phyloP scores from a whole-genome alignment of 805 yeast species.

The Groenewaldozyma tartarivorans region DNA sequence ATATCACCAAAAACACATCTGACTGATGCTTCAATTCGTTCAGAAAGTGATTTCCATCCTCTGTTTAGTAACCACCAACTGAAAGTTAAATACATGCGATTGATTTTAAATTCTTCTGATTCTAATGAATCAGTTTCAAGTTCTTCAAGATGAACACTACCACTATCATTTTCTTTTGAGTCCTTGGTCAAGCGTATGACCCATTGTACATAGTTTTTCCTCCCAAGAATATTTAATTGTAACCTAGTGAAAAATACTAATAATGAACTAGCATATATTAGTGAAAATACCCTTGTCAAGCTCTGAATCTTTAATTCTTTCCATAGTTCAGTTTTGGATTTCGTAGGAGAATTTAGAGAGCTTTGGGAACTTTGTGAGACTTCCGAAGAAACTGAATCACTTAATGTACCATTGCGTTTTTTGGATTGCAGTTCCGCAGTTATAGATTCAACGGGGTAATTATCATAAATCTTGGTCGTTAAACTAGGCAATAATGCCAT shows the following conservation, averaged over 20 bases:
- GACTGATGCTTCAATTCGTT: slow-evolving; percentile 47
- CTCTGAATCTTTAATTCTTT: slow-evolving; percentile 66
- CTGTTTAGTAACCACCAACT: slow-evolving; percentile 91
- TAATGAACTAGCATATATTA: slow-evolving; percentile 58
- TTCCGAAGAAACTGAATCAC: slow-evolving; percentile 1
- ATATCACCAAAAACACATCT: slow-evolving; percentile 49
- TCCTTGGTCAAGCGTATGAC: slow-evolving; percentile 37
- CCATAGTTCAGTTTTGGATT: slow-evolving; percentile 70
- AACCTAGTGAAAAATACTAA: slow-evolving; percentile 71
- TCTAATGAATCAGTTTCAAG: slow-evolving; percentile 17
- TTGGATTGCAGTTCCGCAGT: slow-evolving; percentile 60
- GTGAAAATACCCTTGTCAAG: slow-evolving; percentile 60
- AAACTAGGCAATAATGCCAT: slow-evolving; percentile 74
- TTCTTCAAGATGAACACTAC: slow-evolving; percentile 16
- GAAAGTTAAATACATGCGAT: slow-evolving; percentile 74
- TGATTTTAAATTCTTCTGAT: slow-evolving; percentile 31
- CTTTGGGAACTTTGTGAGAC: slow-evolving; percentile 1
- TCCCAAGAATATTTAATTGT: slow-evolving; percentile 80
- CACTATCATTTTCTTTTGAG: slow-evolving; percentile 18
- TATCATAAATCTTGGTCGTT: slow-evolving; percentile 50
- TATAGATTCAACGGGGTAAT: slow-evolving; percentile 61
- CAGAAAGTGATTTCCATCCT: slow-evolving; percentile 61
- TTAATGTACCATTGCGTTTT: slow-evolving; percentile 25
- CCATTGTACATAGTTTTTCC: slow-evolving; percentile 73
- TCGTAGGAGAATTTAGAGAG: slow-evolving; percentile 15